Conservation (phyloP, 345 rosid species). For the Heritiera littoralis region DNA sequence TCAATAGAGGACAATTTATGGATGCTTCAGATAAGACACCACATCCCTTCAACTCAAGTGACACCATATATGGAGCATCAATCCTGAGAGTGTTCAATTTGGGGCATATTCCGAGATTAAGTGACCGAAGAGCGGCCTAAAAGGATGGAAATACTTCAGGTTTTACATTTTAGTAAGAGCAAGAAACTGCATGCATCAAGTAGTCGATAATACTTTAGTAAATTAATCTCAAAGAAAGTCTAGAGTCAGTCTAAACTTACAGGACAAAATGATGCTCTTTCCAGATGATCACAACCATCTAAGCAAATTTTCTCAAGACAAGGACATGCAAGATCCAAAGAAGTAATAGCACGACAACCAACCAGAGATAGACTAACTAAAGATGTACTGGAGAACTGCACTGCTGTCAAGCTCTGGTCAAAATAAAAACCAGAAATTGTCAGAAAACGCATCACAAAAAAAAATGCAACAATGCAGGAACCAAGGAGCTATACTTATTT, state of each 20-base stretch:
- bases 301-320: slow-evolving; percentile 72
- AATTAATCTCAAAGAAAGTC: neutral
- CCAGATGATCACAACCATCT: slow-evolving; percentile 98
- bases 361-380: slow-evolving; percentile 82
- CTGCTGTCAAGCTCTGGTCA: slow-evolving; percentile 75
- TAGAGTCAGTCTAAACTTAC: slow-evolving; percentile 49
- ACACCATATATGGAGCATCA: slow-evolving; percentile 75
- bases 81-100: slow-evolving; percentile 72
- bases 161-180: neutral
- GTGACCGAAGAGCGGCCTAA: slow-evolving; percentile 82
- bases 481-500: neutral
- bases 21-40: slow-evolving; percentile 83
- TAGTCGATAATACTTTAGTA: neutral
- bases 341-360: slow-evolving; percentile 77
- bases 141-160: neutral
- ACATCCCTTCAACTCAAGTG: slow-evolving; percentile 94
- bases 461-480: no score
- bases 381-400: slow-evolving; percentile 72
- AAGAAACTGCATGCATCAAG: neutral
- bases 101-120: slow-evolving; percentile 93
- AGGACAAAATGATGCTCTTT: slow-evolving; percentile 82
- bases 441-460: neutral
- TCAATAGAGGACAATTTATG: slow-evolving; percentile 74
- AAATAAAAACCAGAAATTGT: slow-evolving; percentile 15
- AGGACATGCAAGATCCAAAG: slow-evolving; percentile 81